Percentiles rank a stretch among this genome's conserved stretches.
phyloP scores from a whole-genome alignment of 1,139 yeast species.

The Geotrichum citri-aurantii region DNA sequence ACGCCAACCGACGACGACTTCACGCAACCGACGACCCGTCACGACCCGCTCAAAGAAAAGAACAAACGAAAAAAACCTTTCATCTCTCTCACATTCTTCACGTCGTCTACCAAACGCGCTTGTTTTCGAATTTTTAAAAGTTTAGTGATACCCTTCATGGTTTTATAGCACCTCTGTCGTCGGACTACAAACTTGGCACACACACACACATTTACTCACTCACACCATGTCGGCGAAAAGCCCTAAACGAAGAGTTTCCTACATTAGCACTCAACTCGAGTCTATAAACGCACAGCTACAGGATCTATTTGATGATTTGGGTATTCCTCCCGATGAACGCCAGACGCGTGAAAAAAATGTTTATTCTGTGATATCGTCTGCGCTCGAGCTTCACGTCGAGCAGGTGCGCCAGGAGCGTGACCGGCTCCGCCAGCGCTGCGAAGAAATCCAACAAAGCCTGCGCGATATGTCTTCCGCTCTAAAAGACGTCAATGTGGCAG shows the following conservation, averaged over 20 bases:
- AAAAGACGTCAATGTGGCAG: constrained; percentile 26
- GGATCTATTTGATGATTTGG: constrained; percentile 34
- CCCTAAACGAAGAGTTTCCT: constrained; percentile 27
- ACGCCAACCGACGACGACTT: background rate
- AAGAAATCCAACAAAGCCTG: constrained; percentile 25
- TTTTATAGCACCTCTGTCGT: background rate
- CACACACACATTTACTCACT: no score
- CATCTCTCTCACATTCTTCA: background rate
- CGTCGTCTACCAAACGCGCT: background rate
- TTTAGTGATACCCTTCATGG: background rate
- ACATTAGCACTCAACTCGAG: constrained; percentile 30
- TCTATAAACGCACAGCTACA: constrained; percentile 30
- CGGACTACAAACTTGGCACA: background rate
- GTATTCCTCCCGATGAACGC: constrained; percentile 30
- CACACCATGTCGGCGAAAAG: background rate
- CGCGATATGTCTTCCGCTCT: constrained; percentile 29
- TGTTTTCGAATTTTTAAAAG: no score
- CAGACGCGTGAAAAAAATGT: constrained; percentile 31
- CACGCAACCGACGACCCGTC: background rate
- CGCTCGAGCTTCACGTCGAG: constrained; percentile 31
- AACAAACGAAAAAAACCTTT: background rate
- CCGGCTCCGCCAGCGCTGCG: constrained; percentile 25
- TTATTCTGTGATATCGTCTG: constrained; percentile 31
- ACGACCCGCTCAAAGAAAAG: background rate
- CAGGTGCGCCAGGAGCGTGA: constrained; percentile 32